phyloP scores from a whole-genome alignment of 2,329 filamentous ascomycete genomes.

The Colletotrichum sp. region DNA sequence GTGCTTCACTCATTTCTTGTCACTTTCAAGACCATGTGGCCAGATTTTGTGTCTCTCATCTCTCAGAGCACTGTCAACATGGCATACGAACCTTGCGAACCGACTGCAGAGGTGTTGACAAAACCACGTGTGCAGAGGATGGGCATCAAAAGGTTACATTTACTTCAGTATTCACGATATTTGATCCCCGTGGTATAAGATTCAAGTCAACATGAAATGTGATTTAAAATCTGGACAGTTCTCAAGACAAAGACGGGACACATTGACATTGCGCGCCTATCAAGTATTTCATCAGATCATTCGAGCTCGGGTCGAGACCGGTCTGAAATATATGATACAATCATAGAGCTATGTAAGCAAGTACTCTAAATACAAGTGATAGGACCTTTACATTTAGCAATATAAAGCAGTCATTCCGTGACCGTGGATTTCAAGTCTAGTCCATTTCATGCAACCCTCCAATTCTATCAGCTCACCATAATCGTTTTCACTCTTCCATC shows the following conservation, averaged over 20 bases:
- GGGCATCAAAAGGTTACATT: rapidly evolving
- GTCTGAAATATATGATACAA: no score
- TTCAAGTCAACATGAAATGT: rapidly evolving
- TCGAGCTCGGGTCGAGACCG: no score
- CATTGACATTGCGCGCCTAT: no score
- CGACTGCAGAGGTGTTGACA: not conserved
- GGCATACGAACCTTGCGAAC: rapidly evolving
- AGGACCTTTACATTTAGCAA: no score
- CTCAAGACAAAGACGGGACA: not conserved
- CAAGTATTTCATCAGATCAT: no score
- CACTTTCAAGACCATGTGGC: no score
- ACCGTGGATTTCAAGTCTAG: no score
- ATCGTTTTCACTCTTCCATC: rapidly evolving
- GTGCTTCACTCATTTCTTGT: no score
- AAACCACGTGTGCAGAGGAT: not conserved
- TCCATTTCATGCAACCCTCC: rapidly evolving
- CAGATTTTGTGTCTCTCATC: no score
- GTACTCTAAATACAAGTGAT: no score
- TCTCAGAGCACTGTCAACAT: not conserved
- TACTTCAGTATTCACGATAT: rapidly evolving
- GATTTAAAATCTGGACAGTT: not conserved
- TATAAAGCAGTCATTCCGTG: no score
- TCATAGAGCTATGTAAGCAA: rapidly evolving
- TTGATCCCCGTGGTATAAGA: rapidly evolving
- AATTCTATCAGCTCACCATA: rapidly evolving